Evolutionary conservation across 1,139 yeast genomes (phyloP).

Genomic region (Sugiyamaella grinbergsii): DNA sequence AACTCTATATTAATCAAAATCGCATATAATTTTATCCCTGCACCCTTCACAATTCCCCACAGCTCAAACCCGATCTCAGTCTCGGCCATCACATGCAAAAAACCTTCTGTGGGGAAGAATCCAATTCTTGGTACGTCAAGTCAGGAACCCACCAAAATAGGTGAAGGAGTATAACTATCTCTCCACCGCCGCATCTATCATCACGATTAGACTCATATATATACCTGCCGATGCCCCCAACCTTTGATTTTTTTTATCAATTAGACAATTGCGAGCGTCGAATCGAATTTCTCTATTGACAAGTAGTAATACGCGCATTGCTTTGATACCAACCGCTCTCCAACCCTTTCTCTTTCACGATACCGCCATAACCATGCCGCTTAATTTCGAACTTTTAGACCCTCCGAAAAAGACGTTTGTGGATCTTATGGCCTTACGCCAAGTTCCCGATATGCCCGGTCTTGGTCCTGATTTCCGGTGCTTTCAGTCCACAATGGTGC

Average conservation of each 20-base stretch:
- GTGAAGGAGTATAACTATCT: background rate
- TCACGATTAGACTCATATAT: no score
- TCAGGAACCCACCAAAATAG: no score
- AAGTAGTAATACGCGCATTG: no score
- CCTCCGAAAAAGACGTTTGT: constrained; percentile 32
- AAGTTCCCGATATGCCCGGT: constrained; percentile 24
- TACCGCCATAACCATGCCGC: no score
- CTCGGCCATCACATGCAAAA: background rate
- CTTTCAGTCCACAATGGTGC: constrained; percentile 33
- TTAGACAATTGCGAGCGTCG: no score
- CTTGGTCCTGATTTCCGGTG: constrained; percentile 27
- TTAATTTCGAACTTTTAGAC: constrained; percentile 26
- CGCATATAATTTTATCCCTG: background rate
- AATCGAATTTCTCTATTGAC: no score
- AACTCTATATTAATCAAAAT: no score
- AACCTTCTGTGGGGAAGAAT: background rate
- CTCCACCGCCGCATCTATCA: background rate
- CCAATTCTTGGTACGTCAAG: background rate
- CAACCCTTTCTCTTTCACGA: no score
- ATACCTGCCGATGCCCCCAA: background rate
- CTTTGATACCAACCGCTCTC: no score
- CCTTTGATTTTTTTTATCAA: background rate
- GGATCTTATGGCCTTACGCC: constrained; percentile 33
- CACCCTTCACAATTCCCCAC: background rate
- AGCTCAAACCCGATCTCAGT: background rate